Conservation (phyloP, 306 rosid genomes). For the Casuarina equisetifolia region DNA sequence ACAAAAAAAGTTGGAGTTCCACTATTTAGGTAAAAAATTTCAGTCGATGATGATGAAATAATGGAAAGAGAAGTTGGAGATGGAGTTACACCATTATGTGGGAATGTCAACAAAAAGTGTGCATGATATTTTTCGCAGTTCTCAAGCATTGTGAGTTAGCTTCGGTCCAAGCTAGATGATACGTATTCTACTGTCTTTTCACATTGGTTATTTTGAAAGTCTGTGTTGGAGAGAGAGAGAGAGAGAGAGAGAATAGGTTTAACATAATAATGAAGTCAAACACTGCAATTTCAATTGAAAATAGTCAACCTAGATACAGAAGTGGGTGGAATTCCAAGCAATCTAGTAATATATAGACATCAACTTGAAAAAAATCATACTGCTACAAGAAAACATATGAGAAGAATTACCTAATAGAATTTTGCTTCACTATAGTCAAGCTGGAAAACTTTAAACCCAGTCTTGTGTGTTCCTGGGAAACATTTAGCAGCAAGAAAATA, state of each 20-base stretch:
- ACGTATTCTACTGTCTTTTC: too few relatives aligned
- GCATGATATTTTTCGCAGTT: too few relatives aligned
- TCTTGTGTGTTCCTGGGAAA: constrained; percentile 63
- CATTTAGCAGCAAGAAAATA: constrained; percentile 21
- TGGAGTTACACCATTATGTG: too few relatives aligned
- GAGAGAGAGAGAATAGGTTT: neutral
- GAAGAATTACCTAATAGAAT: constrained; percentile 60
- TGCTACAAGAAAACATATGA: constrained; percentile 22
- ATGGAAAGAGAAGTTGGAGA: too few relatives aligned
- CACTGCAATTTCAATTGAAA: neutral
- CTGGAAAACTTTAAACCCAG: constrained; percentile 80
- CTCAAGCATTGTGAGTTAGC: too few relatives aligned
- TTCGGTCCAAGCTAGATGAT: too few relatives aligned
- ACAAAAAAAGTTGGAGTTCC: too few relatives aligned
- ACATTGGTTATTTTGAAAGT: too few relatives aligned
- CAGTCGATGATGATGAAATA: too few relatives aligned
- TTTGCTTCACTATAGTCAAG: constrained; percentile 81
- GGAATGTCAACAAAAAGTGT: too few relatives aligned
- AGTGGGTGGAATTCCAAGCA: neutral
- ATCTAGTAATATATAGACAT: neutral
- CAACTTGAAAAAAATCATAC: neutral
- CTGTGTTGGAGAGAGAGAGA: neutral
- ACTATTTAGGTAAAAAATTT: too few relatives aligned
- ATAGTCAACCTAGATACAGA: neutral
- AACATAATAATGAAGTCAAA: neutral